Base-by-base conservation (phyloP, 306 rosid species). In the Macrotyloma uniflorum region DNA sequence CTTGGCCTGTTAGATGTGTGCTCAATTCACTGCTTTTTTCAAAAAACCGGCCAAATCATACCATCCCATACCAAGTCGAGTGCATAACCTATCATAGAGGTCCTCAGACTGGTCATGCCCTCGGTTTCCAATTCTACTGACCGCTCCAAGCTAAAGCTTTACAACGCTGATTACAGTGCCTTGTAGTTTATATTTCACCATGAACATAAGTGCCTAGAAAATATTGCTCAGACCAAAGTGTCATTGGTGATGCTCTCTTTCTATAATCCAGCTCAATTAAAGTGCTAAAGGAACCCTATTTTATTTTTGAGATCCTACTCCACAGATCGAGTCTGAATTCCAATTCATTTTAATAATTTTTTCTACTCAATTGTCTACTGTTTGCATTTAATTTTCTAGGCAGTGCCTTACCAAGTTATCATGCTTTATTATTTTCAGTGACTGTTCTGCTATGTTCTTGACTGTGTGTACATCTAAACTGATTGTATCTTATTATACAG, bases 401-500 rank as follows among this genome's bases (percentile, higher is more conserved):
- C 1, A 2, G 42, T 54, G 67, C 42, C 32, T 63, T 58, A 24
- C 61, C 49, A 58, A 67, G 45, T 65, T 46, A 59, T 59, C 11
- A 22, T 40, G 53, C 55, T 14, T 20, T 30, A 15, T n/a, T n/a
- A 16, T 66, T 26, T 54, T 36, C 28, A 49, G 47, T 58, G 38
- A 33, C 40, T 35, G 14, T 46, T 4, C 58, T 53, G 61, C 51
- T 62, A 30, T 70, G 47, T 76, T 67, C 8, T 24, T 55, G 33
- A 33, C 20, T 78, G 40, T 59, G 35, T 80, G 45, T 61, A 63
- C 65, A 15, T 33, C 20, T 24, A 18, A 38, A 63, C 68, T 83
- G 55, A 77, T 74, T 20, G 30, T 74, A 43, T 64, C 72, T 80
- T 51, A 67, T 72, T 46, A 14, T 76, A 84, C 89, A 95, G 99